phyloP scores from a whole-genome alignment of 2,329 filamentous ascomycete species.

The Thelonectria blattea region DNA sequence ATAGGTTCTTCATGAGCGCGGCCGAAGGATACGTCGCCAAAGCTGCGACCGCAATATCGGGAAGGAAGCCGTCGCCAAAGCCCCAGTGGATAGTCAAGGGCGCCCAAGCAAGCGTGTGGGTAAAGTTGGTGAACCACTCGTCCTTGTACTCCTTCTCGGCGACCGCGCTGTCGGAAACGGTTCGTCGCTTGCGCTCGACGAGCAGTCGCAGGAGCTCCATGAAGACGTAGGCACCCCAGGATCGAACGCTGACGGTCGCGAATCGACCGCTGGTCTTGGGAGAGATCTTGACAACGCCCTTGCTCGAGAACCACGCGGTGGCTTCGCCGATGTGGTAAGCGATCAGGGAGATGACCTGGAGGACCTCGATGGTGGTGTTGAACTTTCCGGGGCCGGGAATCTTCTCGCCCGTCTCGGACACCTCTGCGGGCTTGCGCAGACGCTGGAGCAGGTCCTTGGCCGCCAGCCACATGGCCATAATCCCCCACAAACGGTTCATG shows the following conservation, averaged over 20 bases:
- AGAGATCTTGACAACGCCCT: conserved; percentile 69
- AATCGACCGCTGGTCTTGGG: conserved; percentile 64
- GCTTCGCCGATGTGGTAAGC: conserved; percentile 85
- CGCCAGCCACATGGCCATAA: conserved; percentile 76
- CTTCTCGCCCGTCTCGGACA: conserved; percentile 45
- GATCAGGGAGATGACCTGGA: conserved; percentile 71
- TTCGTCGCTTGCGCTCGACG: conserved; percentile 51
- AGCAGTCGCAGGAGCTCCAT: conserved; percentile 74
- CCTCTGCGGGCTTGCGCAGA: conserved; percentile 38
- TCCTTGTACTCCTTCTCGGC: conserved; percentile 51
- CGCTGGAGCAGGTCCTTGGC: conserved; percentile 54
- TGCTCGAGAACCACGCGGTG: conserved; percentile 74
- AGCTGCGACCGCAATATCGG: conserved; percentile 49
- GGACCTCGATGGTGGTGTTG: conserved; percentile 62
- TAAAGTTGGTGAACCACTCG: conserved; percentile 69
- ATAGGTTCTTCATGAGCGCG: conserved; percentile 53
- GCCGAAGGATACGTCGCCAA: conserved; percentile 53
- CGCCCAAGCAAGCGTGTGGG: conserved; percentile 76
- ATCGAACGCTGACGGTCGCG: conserved; percentile 75
- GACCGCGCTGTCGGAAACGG: conserved; percentile 40
- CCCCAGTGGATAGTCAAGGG: conserved; percentile 88
- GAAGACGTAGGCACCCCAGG: conserved; percentile 80
- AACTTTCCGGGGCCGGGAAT: conserved; percentile 42
- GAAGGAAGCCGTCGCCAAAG: conserved; percentile 63
- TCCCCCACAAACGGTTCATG: conserved; percentile 77